Conservation (phyloP, 2,329 filamentous ascomycete species). For the Knoxdaviesia capensis region DNA sequence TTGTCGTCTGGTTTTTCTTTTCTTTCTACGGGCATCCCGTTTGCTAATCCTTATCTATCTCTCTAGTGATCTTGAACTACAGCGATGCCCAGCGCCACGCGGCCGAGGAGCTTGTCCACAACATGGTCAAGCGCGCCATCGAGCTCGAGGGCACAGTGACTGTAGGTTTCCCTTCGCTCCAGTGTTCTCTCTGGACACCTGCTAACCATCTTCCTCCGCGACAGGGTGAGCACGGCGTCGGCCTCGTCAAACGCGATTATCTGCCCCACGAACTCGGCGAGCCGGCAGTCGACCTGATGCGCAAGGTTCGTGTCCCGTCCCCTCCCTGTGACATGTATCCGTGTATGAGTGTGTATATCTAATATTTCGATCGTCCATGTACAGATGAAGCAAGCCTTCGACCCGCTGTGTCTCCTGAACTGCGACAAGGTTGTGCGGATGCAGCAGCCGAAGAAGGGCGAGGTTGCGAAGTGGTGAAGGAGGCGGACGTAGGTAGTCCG, state of each 20-base stretch:
- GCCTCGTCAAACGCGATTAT: slow-evolving; percentile 70
- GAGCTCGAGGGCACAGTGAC: slow-evolving; percentile 75
- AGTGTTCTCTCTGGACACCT: background rate
- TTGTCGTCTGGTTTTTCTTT: background rate
- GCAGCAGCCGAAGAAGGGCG: slow-evolving; percentile 22
- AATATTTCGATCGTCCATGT: background rate
- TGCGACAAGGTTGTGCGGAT: slow-evolving; percentile 49
- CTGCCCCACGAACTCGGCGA: slow-evolving; percentile 58
- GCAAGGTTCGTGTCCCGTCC: slow-evolving; percentile 31
- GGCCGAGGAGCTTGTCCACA: slow-evolving; percentile 53
- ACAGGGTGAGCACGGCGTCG: slow-evolving; percentile 64
- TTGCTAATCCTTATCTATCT: no score
- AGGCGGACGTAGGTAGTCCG: no score
- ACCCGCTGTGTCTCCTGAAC: slow-evolving; percentile 52
- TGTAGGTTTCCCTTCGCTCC: slow-evolving; percentile 15
- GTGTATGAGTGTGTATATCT: background rate
- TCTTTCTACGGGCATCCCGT: no score
- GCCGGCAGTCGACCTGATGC: slow-evolving; percentile 61
- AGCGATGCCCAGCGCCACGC: slow-evolving; percentile 45
- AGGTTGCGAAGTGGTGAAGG: slow-evolving; percentile 23
- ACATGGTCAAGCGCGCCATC: slow-evolving; percentile 72
- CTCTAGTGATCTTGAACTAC: slow-evolving; percentile 31
- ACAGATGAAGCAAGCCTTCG: slow-evolving; percentile 61
- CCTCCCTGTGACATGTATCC: background rate
- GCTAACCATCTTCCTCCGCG: slow-evolving; percentile 2